Base-by-base conservation (phyloP, 345 rosid species). In the Boechera divaricarpa region DNA sequence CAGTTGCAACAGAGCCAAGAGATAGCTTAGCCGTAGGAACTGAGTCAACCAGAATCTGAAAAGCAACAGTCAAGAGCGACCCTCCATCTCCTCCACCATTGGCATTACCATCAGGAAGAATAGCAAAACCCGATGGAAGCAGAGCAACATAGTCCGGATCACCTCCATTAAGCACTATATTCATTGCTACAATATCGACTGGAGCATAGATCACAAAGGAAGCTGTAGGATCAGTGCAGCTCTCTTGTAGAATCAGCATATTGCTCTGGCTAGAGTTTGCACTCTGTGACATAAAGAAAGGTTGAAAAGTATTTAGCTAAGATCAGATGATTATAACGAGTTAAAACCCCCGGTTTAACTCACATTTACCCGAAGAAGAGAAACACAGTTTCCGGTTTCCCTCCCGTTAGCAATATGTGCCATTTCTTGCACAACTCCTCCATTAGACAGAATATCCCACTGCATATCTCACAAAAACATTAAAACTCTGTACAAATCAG, bases 381-480 rank as follows among this genome's bases (percentile, higher is more conserved):
- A 95, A 12, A 90, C 99, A 67, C 96, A 87, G 77, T 95, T 92
- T 74, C 97, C 96, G 0, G 99, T 90, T 6, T 90, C 98, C 48
- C 96, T 81, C 11, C 99, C 99, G 58, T 89, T 95, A 10, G 96
- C 98, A 55, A 92, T 90, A 51, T 90, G 99, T 36, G 94, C 91
- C 98, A 95, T 89, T 82, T 95, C 99, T 80, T 95, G 96, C 33
- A 92, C 97, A 63, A 77, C 84, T 67, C 96, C 97, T 13, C 98
- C 99, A 72, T 92, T 92, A 11, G 98, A 92, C 61, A 95, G 86
- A 79, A 95, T 95, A 78, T 95, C 98, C 99, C 99, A 95, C 98
- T 94, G 90, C 29, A 78, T 42, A 4, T 12, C 42, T 57, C 72
- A 44, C 13, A 12, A 44, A 29, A 64, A 8, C 15, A 38, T 18